These are phyloP conservation scores for Mortierella claussenii DNA, from an alignment of 192 early-diverging fungal genomes.

Conservation along the genomic window DNA sequence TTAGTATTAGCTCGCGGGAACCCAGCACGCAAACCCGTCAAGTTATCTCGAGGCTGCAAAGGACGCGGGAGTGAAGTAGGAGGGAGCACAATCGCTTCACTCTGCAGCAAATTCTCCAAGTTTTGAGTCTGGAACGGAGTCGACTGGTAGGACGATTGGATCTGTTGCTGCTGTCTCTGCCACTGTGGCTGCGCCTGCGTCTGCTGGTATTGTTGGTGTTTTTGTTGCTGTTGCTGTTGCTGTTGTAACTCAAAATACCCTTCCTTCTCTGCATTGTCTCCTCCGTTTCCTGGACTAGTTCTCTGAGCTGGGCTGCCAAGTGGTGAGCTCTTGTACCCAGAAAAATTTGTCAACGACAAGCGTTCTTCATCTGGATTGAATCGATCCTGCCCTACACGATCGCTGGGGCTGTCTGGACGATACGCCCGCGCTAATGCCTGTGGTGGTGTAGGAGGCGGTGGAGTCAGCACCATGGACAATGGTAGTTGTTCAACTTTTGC, in stretches of 20 bases:
- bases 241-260: slow-evolving; percentile 16
- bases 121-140: neutral
- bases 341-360: slow-evolving; percentile 12
- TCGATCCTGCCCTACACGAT: slow-evolving; percentile 41
- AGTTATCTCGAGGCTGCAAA: slow-evolving; percentile 22
- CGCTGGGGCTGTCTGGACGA: slow-evolving; percentile 38
- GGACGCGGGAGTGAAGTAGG: slow-evolving; percentile 41
- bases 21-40: slow-evolving; percentile 16
- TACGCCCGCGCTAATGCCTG: no score
- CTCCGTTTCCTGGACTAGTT: no score
- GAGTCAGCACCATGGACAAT: neutral
- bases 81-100: slow-evolving; percentile 26
- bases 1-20: slow-evolving; percentile 10
- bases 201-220: neutral
- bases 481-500: slow-evolving; percentile 1
- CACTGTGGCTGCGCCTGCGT: neutral
- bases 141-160: neutral
- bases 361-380: slow-evolving; percentile 40
- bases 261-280: neutral
- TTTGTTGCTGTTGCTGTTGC: slow-evolving; percentile 7
- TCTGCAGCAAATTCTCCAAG: slow-evolving; percentile 7
- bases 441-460: slow-evolving; percentile 5
- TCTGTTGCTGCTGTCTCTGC: slow-evolving; percentile 1
- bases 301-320: slow-evolving; percentile 5
- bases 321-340: slow-evolving; percentile 13